Percentiles rank a stretch among this genome's conserved stretches.
These are phyloP conservation scores for Neurospora africana DNA, from an alignment of 495 filamentous ascomycete genomes.

Conservation along the genomic window DNA sequence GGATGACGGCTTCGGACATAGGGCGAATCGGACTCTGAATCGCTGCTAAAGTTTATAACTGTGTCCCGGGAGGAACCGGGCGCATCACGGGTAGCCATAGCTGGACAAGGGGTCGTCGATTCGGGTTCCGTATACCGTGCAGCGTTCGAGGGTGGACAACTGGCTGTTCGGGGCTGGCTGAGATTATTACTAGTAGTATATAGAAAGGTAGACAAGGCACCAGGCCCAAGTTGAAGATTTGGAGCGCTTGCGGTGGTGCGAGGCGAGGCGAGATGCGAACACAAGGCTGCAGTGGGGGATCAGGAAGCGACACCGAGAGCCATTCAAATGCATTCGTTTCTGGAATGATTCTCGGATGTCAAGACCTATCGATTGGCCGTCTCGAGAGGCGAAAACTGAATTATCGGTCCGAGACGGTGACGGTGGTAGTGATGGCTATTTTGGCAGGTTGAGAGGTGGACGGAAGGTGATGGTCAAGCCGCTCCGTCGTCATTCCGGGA, in stretches of 20 bases:
- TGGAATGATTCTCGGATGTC: background rate
- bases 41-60: slow-evolving; percentile 6
- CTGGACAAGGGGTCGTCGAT: background rate
- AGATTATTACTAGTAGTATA: background rate
- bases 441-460: background rate
- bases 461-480: background rate
- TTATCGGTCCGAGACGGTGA: background rate
- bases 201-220: background rate
- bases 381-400: background rate
- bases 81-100: slow-evolving; percentile 15
- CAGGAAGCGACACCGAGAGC: background rate
- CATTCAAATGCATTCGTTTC: background rate
- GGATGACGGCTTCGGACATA: background rate
- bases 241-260: background rate
- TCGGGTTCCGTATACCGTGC: background rate
- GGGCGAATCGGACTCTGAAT: slow-evolving; percentile 5
- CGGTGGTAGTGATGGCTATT: background rate
- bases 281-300: background rate
- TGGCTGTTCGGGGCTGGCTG: background rate
- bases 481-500: background rate
- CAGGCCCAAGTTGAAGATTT: background rate
- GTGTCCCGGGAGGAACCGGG: slow-evolving; percentile 1
- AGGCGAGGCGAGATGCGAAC: background rate
- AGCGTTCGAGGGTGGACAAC: background rate
- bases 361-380: background rate